Evolutionary conservation across 164 flowering plant genomes (phyloP).

Genomic region (Annona squamosa): DNA sequence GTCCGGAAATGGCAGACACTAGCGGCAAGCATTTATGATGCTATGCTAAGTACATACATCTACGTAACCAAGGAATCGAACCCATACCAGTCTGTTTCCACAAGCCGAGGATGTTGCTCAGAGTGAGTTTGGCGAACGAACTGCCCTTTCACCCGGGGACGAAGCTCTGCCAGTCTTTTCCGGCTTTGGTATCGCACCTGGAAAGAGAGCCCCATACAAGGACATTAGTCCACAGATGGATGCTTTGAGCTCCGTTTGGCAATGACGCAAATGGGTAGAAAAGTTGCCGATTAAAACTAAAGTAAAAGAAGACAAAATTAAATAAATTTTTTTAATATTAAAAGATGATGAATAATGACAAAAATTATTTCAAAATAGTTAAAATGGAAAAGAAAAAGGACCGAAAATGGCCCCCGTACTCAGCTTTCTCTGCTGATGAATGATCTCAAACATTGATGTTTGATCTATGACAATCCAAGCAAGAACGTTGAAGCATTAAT

Average conservation of each 20-base stretch:
- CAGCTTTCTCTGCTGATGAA: no score
- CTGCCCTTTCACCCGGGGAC: slow-evolving; percentile 88
- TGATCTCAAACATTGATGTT: no score
- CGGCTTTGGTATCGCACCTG: slow-evolving; percentile 92
- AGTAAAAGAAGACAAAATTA: not conserved
- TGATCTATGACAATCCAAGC: no score
- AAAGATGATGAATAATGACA: not conserved
- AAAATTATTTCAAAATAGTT: not conserved
- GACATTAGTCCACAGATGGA: no score
- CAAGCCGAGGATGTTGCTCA: slow-evolving; percentile 9
- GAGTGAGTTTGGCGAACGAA: slow-evolving; percentile 63
- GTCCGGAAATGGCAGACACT: not conserved
- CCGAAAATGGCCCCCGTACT: no score
- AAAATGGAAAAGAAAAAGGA: no score
- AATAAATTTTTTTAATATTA: not conserved
- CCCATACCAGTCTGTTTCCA: slow-evolving; percentile 9
- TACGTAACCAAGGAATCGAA: slow-evolving; percentile 14
- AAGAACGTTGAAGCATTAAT: no score
- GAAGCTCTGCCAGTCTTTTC: slow-evolving; percentile 81
- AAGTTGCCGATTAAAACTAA: no score
- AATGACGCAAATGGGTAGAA: no score
- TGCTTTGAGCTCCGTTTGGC: no score
- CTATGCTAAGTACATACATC: not conserved
- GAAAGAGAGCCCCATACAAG: not conserved
- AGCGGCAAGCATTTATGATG: not conserved